Percentiles rank a stretch among this genome's conserved stretches.
Evolutionary conservation across 345 rosid genomes (phyloP).

Genomic region (Turnera subulata): DNA sequence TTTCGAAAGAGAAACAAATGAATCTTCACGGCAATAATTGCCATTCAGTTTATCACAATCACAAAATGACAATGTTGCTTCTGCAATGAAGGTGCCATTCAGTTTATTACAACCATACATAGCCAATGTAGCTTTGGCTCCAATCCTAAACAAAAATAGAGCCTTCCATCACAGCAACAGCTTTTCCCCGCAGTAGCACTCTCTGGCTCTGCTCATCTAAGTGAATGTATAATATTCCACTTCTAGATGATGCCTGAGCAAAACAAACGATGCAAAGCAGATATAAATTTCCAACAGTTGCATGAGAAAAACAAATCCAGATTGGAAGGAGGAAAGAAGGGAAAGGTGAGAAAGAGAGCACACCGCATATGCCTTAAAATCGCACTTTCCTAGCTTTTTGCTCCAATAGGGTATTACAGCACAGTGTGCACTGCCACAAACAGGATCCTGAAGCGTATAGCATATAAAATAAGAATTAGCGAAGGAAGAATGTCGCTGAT

Average conservation of each 20-base stretch:
- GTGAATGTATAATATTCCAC: constrained; percentile 53
- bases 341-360: background rate
- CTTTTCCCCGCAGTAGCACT: constrained; percentile 63
- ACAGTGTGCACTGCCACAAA: constrained; percentile 79
- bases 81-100: background rate
- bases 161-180: constrained; percentile 70
- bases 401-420: constrained; percentile 69
- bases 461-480: background rate
- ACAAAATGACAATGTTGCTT: background rate
- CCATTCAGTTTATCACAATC: background rate
- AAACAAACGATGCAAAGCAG: background rate
- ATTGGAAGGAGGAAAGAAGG: constrained; percentile 19
- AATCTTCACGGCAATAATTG: too few species aligned
- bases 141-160: constrained; percentile 44
- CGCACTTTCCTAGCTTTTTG: constrained; percentile 54
- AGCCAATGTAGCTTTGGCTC: background rate
- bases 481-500: constrained; percentile 2
- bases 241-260: constrained; percentile 49
- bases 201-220: constrained; percentile 47
- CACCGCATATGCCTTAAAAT: constrained; percentile 44
- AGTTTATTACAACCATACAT: background rate
- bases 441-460: constrained; percentile 64
- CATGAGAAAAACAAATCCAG: background rate
- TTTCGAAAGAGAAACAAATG: too few species aligned
- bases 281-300: background rate